Conservation (phyloP, 106 monocot species). For the Acanthochlamys bracteata region DNA sequence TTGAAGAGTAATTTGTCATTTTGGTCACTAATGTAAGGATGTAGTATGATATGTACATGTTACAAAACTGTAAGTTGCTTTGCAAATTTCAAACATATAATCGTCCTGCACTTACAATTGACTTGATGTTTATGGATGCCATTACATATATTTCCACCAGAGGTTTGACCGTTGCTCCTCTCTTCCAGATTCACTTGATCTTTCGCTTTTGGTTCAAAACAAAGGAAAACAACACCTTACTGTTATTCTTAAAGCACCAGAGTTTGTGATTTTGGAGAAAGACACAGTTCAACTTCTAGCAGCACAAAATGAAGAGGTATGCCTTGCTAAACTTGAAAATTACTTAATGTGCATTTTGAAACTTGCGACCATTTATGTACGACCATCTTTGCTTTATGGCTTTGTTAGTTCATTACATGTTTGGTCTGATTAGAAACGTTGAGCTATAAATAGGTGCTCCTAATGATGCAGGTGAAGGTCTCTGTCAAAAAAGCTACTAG, state of each 20-base stretch:
- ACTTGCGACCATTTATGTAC: not conserved
- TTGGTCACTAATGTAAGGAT: too few species aligned
- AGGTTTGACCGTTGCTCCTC: not conserved
- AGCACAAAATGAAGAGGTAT: slow-evolving; percentile 54
- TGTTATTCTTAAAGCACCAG: slow-evolving; percentile 40
- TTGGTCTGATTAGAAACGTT: too few species aligned
- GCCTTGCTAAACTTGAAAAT: not conserved
- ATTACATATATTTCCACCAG: not conserved
- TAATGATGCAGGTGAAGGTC: slow-evolving; percentile 56
- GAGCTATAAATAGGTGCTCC: not conserved
- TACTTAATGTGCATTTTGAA: not conserved
- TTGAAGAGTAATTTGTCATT: too few species aligned
- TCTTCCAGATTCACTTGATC: slow-evolving; percentile 53
- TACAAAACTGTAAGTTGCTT: not conserved
- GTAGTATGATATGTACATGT: not conserved
- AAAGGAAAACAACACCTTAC: slow-evolving; percentile 42
- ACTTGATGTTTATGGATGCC: not conserved
- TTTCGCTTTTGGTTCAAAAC: slow-evolving; percentile 75
- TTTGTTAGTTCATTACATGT: too few species aligned
- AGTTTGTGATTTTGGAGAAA: slow-evolving; percentile 44
- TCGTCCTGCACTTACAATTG: not conserved
- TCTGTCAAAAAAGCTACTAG: slow-evolving; percentile 25
- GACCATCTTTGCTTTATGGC: too few species aligned
- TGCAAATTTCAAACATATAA: not conserved
- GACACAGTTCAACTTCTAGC: slow-evolving; percentile 25